Conservation (phyloP, 2,329 filamentous ascomycete species). For the Penicillium sp. region DNA sequence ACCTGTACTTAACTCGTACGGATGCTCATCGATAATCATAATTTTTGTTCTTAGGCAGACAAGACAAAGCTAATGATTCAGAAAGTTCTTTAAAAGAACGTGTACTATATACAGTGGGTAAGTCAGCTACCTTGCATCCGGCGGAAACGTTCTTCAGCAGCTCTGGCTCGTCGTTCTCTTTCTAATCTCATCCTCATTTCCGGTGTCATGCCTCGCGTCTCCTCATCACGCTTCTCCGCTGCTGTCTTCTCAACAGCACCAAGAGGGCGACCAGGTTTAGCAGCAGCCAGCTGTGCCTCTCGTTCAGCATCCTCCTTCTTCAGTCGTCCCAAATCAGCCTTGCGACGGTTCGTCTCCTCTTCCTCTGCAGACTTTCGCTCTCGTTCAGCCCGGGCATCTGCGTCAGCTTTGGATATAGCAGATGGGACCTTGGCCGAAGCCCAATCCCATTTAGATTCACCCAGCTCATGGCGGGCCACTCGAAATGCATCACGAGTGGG, state of each 20-base stretch:
- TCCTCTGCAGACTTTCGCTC: conserved; percentile 69
- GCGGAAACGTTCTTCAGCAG: conserved; percentile 83
- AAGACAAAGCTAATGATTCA: not conserved
- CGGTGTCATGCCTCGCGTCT: conserved; percentile 77
- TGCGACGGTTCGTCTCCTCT: conserved; percentile 68
- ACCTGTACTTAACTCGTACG: no score
- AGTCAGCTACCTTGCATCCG: conserved; percentile 53
- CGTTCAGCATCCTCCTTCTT: conserved; percentile 58
- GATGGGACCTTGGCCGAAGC: conserved; percentile 69
- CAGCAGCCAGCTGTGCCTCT: conserved; percentile 46
- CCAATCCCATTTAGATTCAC: conserved; percentile 77
- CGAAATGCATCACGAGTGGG: conserved; percentile 88
- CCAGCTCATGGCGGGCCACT: conserved; percentile 77
- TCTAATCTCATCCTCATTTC: conserved; percentile 84
- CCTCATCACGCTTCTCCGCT: conserved; percentile 78
- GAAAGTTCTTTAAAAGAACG: not conserved
- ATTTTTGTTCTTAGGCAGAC: not conserved
- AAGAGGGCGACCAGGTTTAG: conserved; percentile 54
- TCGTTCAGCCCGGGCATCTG: conserved; percentile 64
- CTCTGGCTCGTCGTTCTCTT: conserved; percentile 82
- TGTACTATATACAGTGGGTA: not conserved
- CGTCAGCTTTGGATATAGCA: conserved; percentile 68
- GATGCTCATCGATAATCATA: no score
- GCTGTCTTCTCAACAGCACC: conserved; percentile 67
- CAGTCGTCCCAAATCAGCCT: conserved; percentile 71